These are phyloP conservation scores for Kalmusia sp. DNA, from an alignment of 2,329 filamentous ascomycete genomes.

Conservation along the genomic window DNA sequence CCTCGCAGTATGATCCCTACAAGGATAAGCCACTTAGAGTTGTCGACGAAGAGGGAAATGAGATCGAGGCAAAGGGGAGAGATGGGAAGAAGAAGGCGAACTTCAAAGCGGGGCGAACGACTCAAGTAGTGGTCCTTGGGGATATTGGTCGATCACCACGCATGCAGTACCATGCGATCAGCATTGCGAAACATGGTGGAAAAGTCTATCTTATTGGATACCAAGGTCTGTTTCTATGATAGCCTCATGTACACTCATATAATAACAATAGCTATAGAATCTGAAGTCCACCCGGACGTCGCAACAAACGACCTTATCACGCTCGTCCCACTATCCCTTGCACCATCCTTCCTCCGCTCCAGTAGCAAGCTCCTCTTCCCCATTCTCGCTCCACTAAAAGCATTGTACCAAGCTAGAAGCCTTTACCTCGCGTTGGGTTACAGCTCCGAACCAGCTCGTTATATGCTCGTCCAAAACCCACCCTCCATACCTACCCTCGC, in stretches of 20 bases:
- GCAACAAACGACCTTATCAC: conserved; percentile 71
- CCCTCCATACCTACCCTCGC: conserved; percentile 91
- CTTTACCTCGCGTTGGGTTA: conserved; percentile 79
- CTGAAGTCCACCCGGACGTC: conserved; percentile 80
- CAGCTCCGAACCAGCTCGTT: conserved; percentile 73
- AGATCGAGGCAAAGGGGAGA: conserved; percentile 23
- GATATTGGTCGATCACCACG: conserved; percentile 95
- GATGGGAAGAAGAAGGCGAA: conserved; percentile 28
- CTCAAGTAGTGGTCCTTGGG: conserved; percentile 90
- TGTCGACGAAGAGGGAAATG: conserved; percentile 33
- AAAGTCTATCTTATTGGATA: conserved; percentile 89
- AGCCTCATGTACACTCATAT: background rate
- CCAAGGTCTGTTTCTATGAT: conserved; percentile 61
- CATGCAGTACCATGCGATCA: conserved; percentile 98
- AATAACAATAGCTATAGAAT: conserved; percentile 62
- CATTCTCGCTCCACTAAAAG: conserved; percentile 81
- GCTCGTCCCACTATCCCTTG: conserved; percentile 72
- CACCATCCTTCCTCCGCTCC: conserved; percentile 71
- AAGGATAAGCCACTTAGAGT: conserved; percentile 32
- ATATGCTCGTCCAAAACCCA: conserved; percentile 92
- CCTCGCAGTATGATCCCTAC: conserved; percentile 58
- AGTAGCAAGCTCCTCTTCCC: conserved; percentile 78
- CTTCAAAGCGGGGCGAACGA: conserved; percentile 54
- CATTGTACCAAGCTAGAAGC: conserved; percentile 78
- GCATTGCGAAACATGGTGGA: conserved; percentile 82